Conservation (phyloP, 805 yeast genomes). For the Ogataea corticis region DNA sequence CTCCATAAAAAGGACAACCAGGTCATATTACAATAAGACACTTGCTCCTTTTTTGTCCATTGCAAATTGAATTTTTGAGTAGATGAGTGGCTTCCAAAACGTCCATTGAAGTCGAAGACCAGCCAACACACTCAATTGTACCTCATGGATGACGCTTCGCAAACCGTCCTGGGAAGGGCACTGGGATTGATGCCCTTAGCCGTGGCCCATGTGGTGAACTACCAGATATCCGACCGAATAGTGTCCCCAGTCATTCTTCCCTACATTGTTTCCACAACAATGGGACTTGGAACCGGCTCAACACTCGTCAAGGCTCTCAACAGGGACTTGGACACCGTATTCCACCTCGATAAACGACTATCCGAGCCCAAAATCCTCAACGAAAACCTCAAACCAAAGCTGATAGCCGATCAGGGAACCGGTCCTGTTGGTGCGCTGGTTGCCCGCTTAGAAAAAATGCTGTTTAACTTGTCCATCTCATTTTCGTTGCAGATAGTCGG, state of each 20-base stretch:
- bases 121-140: no score
- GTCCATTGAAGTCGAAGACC: not conserved
- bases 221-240: conserved; percentile 17
- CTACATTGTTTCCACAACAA: conserved; percentile 9
- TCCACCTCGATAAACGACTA: conserved; percentile 6
- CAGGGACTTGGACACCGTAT: conserved; percentile 11
- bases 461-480: conserved; percentile 28
- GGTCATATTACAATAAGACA: not conserved
- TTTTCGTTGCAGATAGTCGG: conserved; percentile 30
- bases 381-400: conserved; percentile 1
- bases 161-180: conserved; percentile 10
- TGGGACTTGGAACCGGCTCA: conserved; percentile 5
- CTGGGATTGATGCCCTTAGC: conserved; percentile 15
- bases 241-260: conserved; percentile 18
- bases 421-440: not conserved
- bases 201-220: conserved; percentile 18
- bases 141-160: not conserved
- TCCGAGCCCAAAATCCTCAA: conserved; percentile 1
- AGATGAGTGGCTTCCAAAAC: no score
- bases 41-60: not conserved
- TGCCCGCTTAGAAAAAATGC: conserved; percentile 3
- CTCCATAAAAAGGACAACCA: not conserved
- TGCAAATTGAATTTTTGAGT: no score
- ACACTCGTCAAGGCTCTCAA: conserved; percentile 10
- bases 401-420: not conserved